A percentile compares a stretch with the other conserved stretches of the same genome.
These are phyloP conservation scores for Pseudozyma pruni DNA, from an alignment of 1,284 basidiomycete genomes.

Conservation along the genomic window DNA sequence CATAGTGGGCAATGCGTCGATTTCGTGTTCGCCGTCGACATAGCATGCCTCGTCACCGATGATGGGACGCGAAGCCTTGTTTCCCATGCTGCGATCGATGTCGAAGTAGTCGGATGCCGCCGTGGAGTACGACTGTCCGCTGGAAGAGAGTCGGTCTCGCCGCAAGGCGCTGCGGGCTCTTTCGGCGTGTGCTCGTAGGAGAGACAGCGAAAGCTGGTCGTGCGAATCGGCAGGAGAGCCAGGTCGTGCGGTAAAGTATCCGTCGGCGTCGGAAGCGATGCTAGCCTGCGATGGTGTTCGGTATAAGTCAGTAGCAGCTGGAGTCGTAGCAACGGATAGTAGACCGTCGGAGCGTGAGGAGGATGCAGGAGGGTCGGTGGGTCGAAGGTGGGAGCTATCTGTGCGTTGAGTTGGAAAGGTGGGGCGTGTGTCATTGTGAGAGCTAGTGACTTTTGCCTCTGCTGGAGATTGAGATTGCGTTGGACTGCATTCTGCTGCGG, in stretches of 20 bases:
- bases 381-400: background rate
- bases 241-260: conserved; percentile 38
- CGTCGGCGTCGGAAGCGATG: conserved; percentile 23
- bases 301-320: conserved; percentile 19
- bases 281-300: conserved; percentile 30
- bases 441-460: background rate
- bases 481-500: background rate
- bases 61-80: background rate
- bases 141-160: conserved; percentile 24
- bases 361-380: background rate
- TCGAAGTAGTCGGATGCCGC: conserved; percentile 14
- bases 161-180: conserved; percentile 15
- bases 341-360: conserved; percentile 14
- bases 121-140: conserved; percentile 12
- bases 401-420: background rate
- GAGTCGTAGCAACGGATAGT: conserved; percentile 11
- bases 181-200: conserved; percentile 10
- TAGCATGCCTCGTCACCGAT: conserved; percentile 29
- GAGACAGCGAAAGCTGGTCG: conserved; percentile 7
- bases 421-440: background rate
- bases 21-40: conserved; percentile 17
- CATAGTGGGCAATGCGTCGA: background rate
- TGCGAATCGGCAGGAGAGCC: conserved; percentile 13
- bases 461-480: background rate
- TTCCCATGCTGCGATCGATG: conserved; percentile 11